Evolutionary conservation across 768 basidiomycete genomes (phyloP), one percentile per base, ranked within the genome.

Genomic region (Cytidiella melzeri): DNA sequence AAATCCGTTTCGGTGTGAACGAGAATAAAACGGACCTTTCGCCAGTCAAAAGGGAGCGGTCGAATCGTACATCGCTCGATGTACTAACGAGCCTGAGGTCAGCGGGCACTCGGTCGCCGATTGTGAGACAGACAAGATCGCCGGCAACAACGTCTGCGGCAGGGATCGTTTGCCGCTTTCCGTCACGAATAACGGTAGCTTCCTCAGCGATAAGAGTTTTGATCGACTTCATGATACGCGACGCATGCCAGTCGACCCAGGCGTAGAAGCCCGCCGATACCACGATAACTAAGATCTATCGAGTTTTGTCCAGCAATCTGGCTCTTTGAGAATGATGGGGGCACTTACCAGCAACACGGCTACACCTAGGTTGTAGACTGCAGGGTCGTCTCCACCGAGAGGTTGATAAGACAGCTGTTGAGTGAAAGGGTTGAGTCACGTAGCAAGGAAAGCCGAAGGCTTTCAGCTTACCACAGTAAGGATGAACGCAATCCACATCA

Each of bases 91-190:
- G 67, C 43, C 80, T 74, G 13, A 87, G 50, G 57, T 88, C 86
- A 3, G 85, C 84, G 0, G 86, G 86, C 2, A 87, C 75, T 13
- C 83, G 80, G 57, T 81, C 79, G 21, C 86, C 86, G 48, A 85
- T 74, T 21, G 67, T 66, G 57, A 87, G 74, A 1, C 71, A 68
- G 45, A 86, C 75, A 24, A 88, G 61, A 57, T 88, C 86, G 12
- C 85, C 86, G 0, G 79, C 76, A 5, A 87, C 80, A 24, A 84
- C 72, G 41, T 80, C 74, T 36, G 74, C 74, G 24, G 80, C 78
- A 18, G 68, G 65, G 2, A 79, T 63, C 18, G 73, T 72, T 28
- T 73, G 69, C 39, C 69, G 69, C 28, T 55, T 50, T 24, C 67
- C 68, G 58, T 85, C 78, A 5, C 83, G 74, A 36, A 80, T 72